Evolutionary conservation across 176 grass and related monocot genomes (phyloP).

Genomic region (Cenchrus purpureus): DNA sequence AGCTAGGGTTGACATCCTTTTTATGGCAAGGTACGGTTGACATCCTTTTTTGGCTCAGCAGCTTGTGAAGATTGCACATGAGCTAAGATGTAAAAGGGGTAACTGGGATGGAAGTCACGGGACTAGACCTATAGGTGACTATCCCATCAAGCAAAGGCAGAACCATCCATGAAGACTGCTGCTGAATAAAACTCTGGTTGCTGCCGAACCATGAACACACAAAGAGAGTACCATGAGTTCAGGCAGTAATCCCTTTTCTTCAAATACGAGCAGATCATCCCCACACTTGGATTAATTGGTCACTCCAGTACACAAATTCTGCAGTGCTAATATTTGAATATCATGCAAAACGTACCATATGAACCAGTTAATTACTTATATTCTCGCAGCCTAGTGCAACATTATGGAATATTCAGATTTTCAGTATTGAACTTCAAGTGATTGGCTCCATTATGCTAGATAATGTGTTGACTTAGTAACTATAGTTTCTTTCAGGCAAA

Average conservation of each 20-base stretch:
- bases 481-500: slow-evolving; percentile 32
- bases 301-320: background rate
- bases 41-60: slow-evolving; percentile 9
- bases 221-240: slow-evolving; percentile 9
- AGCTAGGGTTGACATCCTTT: background rate
- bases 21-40: background rate
- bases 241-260: background rate
- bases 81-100: background rate
- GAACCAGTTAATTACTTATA: background rate
- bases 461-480: slow-evolving; percentile 13
- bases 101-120: background rate
- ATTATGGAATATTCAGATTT: background rate
- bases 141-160: slow-evolving; percentile 13
- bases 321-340: slow-evolving; percentile 12
- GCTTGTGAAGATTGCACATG: slow-evolving; percentile 1
- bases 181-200: background rate
- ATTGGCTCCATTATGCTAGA: slow-evolving; percentile 15
- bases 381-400: background rate
- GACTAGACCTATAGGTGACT: slow-evolving; percentile 7
- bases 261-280: slow-evolving; percentile 11
- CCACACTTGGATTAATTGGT: background rate
- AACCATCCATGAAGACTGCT: background rate
- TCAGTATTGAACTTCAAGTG: background rate
- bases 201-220: slow-evolving; percentile 2
- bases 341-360: slow-evolving; percentile 2